phyloP scores from a whole-genome alignment of 768 basidiomycete species.

The Tephrocybe sp. region DNA sequence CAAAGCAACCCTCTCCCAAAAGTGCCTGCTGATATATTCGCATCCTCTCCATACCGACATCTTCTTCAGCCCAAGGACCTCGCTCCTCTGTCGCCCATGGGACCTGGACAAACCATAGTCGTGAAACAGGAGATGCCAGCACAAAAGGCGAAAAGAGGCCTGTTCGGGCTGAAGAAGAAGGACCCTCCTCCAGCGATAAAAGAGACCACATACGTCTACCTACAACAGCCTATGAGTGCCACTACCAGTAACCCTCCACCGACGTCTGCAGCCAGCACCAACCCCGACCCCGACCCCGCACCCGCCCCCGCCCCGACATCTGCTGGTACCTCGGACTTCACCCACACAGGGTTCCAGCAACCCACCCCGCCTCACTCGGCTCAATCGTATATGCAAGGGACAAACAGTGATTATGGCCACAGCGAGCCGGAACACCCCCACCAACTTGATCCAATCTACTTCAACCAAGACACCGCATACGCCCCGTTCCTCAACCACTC shows the following conservation, averaged over 20 bases:
- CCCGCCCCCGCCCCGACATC: not conserved
- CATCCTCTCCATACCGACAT: conserved; percentile 53
- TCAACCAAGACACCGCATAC: conserved; percentile 40
- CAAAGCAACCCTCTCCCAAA: conserved; percentile 58
- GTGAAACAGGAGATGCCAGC: conserved; percentile 32
- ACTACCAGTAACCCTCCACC: conserved; percentile 5
- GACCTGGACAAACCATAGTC: conserved; percentile 22
- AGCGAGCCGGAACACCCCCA: not conserved
- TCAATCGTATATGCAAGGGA: not conserved
- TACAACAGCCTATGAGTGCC: conserved; percentile 13
- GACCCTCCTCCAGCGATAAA: conserved; percentile 11
- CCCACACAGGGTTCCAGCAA: not conserved
- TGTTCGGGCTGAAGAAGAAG: conserved; percentile 45
- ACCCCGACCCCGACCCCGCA: not conserved
- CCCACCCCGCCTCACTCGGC: not conserved
- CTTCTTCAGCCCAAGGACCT: conserved; percentile 55
- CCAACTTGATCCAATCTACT: conserved; percentile 24
- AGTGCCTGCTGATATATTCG: conserved; percentile 63
- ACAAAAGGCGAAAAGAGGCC: conserved; percentile 26
- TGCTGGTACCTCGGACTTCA: not conserved
- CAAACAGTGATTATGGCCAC: not conserved
- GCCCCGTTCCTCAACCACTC: conserved; percentile 67
- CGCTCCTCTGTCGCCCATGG: conserved; percentile 34
- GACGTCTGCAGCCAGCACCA: not conserved
- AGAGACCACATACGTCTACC: conserved; percentile 24